phyloP scores from a whole-genome alignment of 2,329 filamentous ascomycete species.

The Colletotrichum karsti region DNA sequence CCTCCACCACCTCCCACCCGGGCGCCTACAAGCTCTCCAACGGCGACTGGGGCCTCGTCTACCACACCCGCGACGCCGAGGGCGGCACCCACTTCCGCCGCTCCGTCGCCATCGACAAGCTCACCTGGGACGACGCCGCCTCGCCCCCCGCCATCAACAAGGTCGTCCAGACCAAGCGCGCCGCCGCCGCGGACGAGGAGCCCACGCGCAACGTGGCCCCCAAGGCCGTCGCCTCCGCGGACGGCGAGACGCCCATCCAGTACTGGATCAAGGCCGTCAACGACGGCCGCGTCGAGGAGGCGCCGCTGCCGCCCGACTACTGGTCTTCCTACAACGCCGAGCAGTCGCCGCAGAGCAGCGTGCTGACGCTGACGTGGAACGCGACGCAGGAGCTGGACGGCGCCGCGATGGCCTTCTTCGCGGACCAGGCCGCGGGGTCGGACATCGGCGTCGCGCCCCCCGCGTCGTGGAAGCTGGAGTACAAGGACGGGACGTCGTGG shows the following conservation, averaged over 20 bases:
- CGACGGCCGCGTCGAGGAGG: constrained; percentile 38
- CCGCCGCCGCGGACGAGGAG: constrained; percentile 28
- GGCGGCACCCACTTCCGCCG: constrained; percentile 45
- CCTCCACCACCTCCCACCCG: constrained; percentile 45
- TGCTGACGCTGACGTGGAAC: constrained; percentile 41
- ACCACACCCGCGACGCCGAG: constrained; percentile 45
- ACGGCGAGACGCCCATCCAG: constrained; percentile 42
- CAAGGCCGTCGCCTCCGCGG: constrained; percentile 33
- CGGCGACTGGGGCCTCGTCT: constrained; percentile 41
- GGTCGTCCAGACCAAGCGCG: constrained; percentile 39
- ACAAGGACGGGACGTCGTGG: constrained; percentile 32
- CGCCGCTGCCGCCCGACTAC: constrained; percentile 46
- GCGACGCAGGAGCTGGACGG: constrained; percentile 38
- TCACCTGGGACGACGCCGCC: constrained; percentile 41
- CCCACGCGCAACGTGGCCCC: constrained; percentile 44
- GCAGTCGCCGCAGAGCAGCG: constrained; percentile 38
- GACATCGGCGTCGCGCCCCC: constrained; percentile 40
- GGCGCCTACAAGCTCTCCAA: constrained; percentile 39
- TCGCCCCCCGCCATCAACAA: constrained; percentile 37
- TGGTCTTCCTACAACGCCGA: constrained; percentile 43
- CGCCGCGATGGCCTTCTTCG: constrained; percentile 39
- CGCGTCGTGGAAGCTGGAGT: constrained; percentile 37
- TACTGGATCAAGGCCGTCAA: constrained; percentile 46
- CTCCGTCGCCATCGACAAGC: constrained; percentile 42
- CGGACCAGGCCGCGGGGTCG: constrained; percentile 38